These are phyloP conservation scores for Psilocybe sp. DNA, from an alignment of 768 basidiomycete species.

Conservation along the genomic window DNA sequence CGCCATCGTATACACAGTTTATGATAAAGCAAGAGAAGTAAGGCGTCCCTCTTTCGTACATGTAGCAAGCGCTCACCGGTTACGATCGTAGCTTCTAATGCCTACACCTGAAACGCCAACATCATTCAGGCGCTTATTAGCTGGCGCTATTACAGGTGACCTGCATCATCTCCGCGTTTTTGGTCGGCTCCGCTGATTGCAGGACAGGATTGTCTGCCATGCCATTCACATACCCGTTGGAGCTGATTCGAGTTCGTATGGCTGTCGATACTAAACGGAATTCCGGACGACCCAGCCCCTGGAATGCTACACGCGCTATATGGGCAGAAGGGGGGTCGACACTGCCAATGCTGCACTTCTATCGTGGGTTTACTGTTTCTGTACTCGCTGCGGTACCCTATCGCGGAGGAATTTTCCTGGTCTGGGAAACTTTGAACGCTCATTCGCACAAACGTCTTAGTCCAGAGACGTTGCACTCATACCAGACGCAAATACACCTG, in stretches of 20 bases:
- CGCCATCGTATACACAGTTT: slow-evolving; percentile 10
- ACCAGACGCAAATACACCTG: slow-evolving; percentile 23
- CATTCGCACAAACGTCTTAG: slow-evolving; percentile 13
- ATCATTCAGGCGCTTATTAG: slow-evolving; percentile 3
- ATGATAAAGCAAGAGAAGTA: slow-evolving; percentile 6
- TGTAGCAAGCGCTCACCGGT: too few relatives aligned
- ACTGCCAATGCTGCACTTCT: slow-evolving; percentile 1
- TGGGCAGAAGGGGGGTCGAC: slow-evolving; percentile 5
- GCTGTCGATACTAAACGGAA: slow-evolving; percentile 5
- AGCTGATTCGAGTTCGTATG: slow-evolving; percentile 9
- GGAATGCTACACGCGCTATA: slow-evolving; percentile 4
- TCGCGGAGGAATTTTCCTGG: slow-evolving; percentile 22
- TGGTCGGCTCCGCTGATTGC: neutral
- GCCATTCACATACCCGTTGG: slow-evolving; percentile 11
- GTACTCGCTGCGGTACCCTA: slow-evolving; percentile 13
- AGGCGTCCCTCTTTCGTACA: too few relatives aligned
- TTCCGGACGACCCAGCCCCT: slow-evolving; percentile 1
- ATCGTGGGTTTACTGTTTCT: slow-evolving; percentile 8
- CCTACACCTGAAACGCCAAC: slow-evolving; percentile 6
- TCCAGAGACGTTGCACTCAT: slow-evolving; percentile 13
- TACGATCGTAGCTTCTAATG: too few relatives aligned
- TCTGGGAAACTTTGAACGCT: slow-evolving; percentile 25
- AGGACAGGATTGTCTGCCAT: slow-evolving; percentile 1
- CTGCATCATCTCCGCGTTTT: neutral
- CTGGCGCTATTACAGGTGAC: slow-evolving; percentile 8